A percentile compares a stretch with the other conserved stretches of the same genome.
Evolutionary conservation across 257 asterid genomes (phyloP).

Genomic region (Solanum raphanifolium): DNA sequence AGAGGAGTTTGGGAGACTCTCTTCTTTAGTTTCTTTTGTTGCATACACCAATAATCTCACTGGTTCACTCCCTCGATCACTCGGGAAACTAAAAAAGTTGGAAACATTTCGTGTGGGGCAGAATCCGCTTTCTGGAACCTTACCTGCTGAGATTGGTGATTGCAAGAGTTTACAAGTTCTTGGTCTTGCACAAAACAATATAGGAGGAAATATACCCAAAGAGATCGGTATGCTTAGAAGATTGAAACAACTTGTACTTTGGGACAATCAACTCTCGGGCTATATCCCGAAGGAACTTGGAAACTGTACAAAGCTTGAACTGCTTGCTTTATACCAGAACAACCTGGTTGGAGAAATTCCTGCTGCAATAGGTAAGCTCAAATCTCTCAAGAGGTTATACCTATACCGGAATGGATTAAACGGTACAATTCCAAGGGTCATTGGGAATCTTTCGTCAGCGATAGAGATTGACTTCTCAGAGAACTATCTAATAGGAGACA

Average conservation of each 20-base stretch:
- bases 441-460: slow-evolving; percentile 58
- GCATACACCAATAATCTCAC: slow-evolving; percentile 73
- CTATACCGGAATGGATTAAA: slow-evolving; percentile 60
- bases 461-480: slow-evolving; percentile 77
- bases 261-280: slow-evolving; percentile 4
- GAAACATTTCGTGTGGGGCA: slow-evolving; percentile 62
- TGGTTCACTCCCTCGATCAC: slow-evolving; percentile 53
- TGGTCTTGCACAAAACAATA: slow-evolving; percentile 67
- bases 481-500: slow-evolving; percentile 55
- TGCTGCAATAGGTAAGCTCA: not conserved
- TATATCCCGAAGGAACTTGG: slow-evolving; percentile 8
- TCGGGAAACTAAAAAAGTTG: slow-evolving; percentile 53
- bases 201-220: slow-evolving; percentile 16
- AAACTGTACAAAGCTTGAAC: not conserved
- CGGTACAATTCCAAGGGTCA: slow-evolving; percentile 67
- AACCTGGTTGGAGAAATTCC: slow-evolving; percentile 9
- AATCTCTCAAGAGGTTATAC: slow-evolving; percentile 20
- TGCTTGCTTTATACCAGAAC: slow-evolving; percentile 3
- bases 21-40: slow-evolving; percentile 55
- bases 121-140: slow-evolving; percentile 56
- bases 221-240: not conserved
- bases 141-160: slow-evolving; percentile 51
- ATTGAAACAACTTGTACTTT: not conserved
- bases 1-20: slow-evolving; percentile 53
- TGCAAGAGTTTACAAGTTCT: slow-evolving; percentile 45